These are phyloP conservation scores for Chlorella sp. DNA, from an alignment of 139 green algal genomes.

Conservation along the genomic window DNA sequence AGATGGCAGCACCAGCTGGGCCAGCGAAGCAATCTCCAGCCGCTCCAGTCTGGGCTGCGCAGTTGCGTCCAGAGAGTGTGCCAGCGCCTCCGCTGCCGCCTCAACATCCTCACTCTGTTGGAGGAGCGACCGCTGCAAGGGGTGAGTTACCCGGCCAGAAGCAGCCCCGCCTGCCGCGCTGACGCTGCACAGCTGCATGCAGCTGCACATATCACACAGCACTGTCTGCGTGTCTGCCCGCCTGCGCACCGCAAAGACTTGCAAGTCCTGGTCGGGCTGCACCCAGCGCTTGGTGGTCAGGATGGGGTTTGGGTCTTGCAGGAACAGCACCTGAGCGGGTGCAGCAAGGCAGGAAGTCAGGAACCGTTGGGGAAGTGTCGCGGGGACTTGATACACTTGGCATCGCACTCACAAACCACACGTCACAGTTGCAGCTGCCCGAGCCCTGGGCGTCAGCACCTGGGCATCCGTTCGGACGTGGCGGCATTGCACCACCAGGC, in stretches of 20 bases:
- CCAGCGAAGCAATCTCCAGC: not conserved
- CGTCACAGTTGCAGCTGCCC: no score
- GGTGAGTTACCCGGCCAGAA: no score
- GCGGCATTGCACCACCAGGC: not conserved
- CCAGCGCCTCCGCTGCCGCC: not conserved
- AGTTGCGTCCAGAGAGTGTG: not conserved
- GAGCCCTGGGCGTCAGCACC: no score
- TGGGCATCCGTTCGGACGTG: not conserved
- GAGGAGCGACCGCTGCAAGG: no score
- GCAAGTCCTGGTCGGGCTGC: not conserved
- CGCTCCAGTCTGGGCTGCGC: not conserved
- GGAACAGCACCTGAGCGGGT: not conserved
- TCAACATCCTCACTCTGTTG: not conserved
- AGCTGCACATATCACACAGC: no score
- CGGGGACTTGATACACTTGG: no score
- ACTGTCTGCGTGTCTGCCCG: not conserved
- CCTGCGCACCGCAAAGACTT: not conserved
- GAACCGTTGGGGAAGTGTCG: no score
- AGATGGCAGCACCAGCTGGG: not conserved
- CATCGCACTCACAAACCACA: no score
- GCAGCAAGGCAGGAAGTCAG: no score
- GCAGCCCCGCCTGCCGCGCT: not conserved
- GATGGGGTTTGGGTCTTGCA: not conserved
- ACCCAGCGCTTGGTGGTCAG: conserved; percentile 21
- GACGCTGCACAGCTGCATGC: no score